phyloP scores from a whole-genome alignment of 345 rosid species.

The Anacardium occidentale region DNA sequence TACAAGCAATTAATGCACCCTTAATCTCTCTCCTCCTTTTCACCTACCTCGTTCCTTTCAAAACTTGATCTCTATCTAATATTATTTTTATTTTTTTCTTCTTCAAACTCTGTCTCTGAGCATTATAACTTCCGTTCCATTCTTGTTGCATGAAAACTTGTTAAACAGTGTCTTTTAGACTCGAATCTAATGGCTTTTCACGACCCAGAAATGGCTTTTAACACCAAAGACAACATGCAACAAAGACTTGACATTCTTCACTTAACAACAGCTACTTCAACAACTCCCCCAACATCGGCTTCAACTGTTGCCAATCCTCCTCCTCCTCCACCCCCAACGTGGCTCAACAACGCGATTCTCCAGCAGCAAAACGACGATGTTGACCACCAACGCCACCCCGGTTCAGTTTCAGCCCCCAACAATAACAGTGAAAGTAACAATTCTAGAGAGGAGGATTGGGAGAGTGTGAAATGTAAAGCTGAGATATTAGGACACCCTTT shows the following conservation, averaged over 20 bases:
- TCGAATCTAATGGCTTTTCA: slow-evolving; percentile 8
- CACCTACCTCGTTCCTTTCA: not conserved
- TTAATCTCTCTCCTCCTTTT: too few relatives aligned
- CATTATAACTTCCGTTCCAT: not conserved
- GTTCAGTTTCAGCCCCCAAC: not conserved
- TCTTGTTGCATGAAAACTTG: slow-evolving; percentile 3
- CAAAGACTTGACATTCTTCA: slow-evolving; percentile 11
- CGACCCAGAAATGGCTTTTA: slow-evolving; percentile 5
- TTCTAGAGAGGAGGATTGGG: slow-evolving; percentile 29
- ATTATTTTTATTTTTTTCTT: not conserved
- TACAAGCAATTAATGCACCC: too few relatives aligned
- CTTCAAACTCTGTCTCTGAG: not conserved
- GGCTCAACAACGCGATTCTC: slow-evolving; percentile 43
- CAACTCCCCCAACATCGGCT: not conserved
- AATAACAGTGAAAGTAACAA: slow-evolving; percentile 16
- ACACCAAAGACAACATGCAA: slow-evolving; percentile 17
- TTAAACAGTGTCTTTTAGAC: too few relatives aligned
- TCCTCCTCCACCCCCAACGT: slow-evolving; percentile 31
- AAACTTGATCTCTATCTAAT: not conserved
- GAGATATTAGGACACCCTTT: slow-evolving; percentile 45
- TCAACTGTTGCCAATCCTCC: not conserved
- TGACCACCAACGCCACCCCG: not conserved
- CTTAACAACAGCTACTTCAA: not conserved
- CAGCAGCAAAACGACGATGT: slow-evolving; percentile 18
- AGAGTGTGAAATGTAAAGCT: slow-evolving; percentile 40